phyloP scores from a whole-genome alignment of 2,329 filamentous ascomycete genomes.

The Trichoderma citrinoviride region DNA sequence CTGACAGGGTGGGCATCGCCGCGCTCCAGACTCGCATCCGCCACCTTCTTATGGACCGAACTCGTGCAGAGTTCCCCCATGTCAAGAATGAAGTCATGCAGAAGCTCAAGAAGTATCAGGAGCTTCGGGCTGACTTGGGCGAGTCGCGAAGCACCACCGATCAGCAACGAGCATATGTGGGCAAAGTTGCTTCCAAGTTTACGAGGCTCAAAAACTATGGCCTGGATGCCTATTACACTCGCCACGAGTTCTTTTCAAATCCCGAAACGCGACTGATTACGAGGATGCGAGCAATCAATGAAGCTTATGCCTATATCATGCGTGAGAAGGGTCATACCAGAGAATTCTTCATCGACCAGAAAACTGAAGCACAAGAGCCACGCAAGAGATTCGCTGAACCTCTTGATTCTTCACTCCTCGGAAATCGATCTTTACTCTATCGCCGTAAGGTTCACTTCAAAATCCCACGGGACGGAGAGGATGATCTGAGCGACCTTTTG shows the following conservation, averaged over 20 bases:
- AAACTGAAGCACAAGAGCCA: too few species aligned
- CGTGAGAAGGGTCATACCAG: conserved; percentile 26
- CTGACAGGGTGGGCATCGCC: conserved; percentile 35
- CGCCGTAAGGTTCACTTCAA: neutral
- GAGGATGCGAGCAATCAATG: conserved; percentile 37
- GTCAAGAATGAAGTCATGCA: conserved; percentile 34
- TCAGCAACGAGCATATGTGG: conserved; percentile 38
- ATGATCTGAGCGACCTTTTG: conserved; percentile 14
- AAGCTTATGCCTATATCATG: conserved; percentile 35
- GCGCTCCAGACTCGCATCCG: conserved; percentile 38
- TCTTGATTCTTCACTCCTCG: too few species aligned
- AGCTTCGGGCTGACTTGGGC: conserved; percentile 33
- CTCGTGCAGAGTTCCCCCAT: conserved; percentile 39
- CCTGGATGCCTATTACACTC: conserved; percentile 38
- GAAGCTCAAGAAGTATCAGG: conserved; percentile 20
- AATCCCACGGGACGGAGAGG: neutral
- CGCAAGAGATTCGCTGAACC: too few species aligned
- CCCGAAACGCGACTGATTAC: conserved; percentile 39
- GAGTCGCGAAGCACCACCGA: conserved; percentile 29
- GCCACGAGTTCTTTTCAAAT: conserved; percentile 32
- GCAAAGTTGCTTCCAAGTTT: conserved; percentile 35
- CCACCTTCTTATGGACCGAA: conserved; percentile 41
- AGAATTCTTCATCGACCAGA: too few species aligned
- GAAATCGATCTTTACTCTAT: neutral
- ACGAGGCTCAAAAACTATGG: conserved; percentile 30